A percentile compares a stretch with the other conserved stretches of the same genome.
Conservation (phyloP, 371 early-diverging fungal species). For the Circinella minor region DNA sequence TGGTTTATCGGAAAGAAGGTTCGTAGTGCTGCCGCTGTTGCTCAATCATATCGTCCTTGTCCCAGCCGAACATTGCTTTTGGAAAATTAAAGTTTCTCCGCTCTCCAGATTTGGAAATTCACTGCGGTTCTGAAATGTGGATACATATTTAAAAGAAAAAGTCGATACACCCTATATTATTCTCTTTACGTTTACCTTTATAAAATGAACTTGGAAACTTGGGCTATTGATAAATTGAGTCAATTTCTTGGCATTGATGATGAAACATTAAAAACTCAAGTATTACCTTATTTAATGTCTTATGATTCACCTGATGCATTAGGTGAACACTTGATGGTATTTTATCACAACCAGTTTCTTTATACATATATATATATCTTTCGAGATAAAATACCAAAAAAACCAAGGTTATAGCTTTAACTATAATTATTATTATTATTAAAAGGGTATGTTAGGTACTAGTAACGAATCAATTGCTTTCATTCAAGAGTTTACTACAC, state of each 20-base stretch:
- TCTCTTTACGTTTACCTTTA: too few relatives aligned
- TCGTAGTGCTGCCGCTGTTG: background rate
- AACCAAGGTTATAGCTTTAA: too few relatives aligned
- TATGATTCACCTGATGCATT: constrained; percentile 36
- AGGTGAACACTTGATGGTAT: constrained; percentile 44
- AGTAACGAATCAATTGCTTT: constrained; percentile 32
- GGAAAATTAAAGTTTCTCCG: background rate
- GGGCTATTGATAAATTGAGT: constrained; percentile 48
- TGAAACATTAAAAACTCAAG: constrained; percentile 43
- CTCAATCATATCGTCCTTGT: background rate
- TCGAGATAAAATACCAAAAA: background rate
- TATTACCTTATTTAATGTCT: constrained; percentile 44
- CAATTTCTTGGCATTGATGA: constrained; percentile 54
- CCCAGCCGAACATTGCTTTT: background rate
- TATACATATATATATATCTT: background rate
- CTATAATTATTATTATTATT: background rate
- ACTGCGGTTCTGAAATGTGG: background rate
- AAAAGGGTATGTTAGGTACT: constrained; percentile 48
- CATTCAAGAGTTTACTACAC: constrained; percentile 40
- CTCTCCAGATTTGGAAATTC: background rate
- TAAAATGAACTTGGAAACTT: constrained; percentile 24
- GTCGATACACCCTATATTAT: too few relatives aligned
- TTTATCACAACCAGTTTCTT: background rate
- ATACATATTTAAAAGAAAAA: too few relatives aligned
- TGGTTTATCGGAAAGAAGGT: constrained; percentile 8